Evolutionary conservation across 805 yeast species (phyloP).

Genomic region (Candida oleophila): DNA sequence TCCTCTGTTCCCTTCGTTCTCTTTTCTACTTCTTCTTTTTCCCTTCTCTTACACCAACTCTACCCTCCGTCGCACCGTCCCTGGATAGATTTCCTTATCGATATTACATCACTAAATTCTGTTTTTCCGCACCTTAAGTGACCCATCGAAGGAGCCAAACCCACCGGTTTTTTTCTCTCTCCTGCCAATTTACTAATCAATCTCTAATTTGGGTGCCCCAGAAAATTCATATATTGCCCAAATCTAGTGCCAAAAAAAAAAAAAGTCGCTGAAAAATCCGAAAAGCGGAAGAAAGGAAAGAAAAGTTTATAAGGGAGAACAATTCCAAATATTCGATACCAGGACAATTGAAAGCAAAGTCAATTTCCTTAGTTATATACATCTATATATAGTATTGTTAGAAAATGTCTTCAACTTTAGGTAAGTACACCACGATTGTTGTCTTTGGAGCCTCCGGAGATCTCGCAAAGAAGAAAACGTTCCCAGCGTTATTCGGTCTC

Average conservation of each 20-base stretch:
- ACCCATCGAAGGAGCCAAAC: background rate
- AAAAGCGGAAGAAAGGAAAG: background rate
- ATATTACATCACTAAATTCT: background rate
- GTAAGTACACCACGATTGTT: conserved; percentile 66
- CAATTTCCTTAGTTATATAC: too few species aligned
- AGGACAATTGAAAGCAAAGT: too few species aligned
- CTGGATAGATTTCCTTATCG: background rate
- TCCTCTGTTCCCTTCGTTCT: background rate
- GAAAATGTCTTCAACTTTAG: conserved; percentile 48
- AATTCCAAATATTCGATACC: background rate
- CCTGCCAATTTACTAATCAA: background rate
- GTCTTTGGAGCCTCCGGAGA: conserved; percentile 97
- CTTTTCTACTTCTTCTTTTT: background rate
- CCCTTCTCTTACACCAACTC: too few species aligned
- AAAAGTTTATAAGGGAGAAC: background rate
- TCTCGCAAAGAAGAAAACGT: conserved; percentile 91
- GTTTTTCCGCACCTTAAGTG: background rate
- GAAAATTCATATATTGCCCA: background rate
- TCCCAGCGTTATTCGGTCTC: conserved; percentile 80
- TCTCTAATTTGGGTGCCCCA: background rate
- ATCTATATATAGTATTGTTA: too few species aligned
- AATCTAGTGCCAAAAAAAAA: background rate
- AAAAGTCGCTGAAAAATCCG: background rate
- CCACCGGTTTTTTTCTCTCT: background rate
- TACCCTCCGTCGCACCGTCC: background rate